Evolutionary conservation across 2,329 filamentous ascomycete genomes (phyloP), one percentile per base, ranked within the genome.

Genomic region (Penicillium corylophilum): DNA sequence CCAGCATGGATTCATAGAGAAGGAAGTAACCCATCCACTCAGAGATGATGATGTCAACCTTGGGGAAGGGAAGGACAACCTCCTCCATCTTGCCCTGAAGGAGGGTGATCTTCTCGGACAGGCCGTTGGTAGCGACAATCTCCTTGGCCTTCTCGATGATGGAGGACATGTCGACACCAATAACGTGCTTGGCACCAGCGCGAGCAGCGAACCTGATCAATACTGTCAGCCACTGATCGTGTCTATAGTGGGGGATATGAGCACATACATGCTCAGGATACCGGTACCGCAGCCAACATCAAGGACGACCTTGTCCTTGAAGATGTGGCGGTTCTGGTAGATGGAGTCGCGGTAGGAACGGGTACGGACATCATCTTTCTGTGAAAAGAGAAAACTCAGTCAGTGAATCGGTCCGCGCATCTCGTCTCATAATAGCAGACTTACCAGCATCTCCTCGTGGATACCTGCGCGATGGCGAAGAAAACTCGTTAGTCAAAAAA

Each of bases 11-110:
- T 84, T 99, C 94, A 77, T 99, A 99, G 55, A 99, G 85, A 47
- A 99, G 79, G 80, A 97, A 97, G 79, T 99, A 99, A 29, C 94
- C 94, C 94, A 99, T 99, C 94, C 94, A 99, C 80, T 99, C 94
- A 2, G 93, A 97, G 73, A 99, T 95, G 77, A 99, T 99, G 72
- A 99, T 99, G 71, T 99, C 94, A 61, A 99, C 94, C 77, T 97
- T 89, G 68, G 90, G 88, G 76, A 88, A 96, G 18, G 94, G 94
- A 57, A 99, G 81, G 68, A 88, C 81, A 41, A 99, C 91, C 78
- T 99, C 94, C 79, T 99, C 94, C 94, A 99, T 99, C 84, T 99
- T 99, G 73, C 94, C 94, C 79, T 97, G 94, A 59, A 99, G 84
- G 54, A 99, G 84, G 47, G 94, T 97, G 73, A 99, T 96, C 83